Evolutionary conservation across 306 rosid species (phyloP).

Genomic region (Quercus engelmannii): DNA sequence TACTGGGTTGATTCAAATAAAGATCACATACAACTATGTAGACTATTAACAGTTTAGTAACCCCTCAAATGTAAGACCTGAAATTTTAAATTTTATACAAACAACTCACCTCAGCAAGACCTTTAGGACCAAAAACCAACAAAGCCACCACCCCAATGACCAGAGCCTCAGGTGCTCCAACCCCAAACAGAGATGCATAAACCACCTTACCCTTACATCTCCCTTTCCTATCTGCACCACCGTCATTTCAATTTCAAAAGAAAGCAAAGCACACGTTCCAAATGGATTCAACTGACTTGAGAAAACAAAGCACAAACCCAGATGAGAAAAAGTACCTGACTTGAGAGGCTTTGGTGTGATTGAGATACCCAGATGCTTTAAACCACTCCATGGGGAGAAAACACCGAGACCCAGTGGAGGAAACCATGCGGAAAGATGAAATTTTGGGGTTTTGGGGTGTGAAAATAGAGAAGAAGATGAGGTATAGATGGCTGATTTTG

Average conservation of each 20-base stretch:
- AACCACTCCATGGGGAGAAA: slow-evolving; percentile 81
- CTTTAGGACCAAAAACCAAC: slow-evolving; percentile 97
- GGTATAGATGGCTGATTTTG: slow-evolving; percentile 28
- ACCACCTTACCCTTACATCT: slow-evolving; percentile 60
- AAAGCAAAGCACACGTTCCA: background rate
- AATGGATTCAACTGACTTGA: background rate
- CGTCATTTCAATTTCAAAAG: background rate
- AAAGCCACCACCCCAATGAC: slow-evolving; percentile 99
- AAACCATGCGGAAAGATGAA: slow-evolving; percentile 32
- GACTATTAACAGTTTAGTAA: background rate
- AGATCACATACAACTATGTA: background rate
- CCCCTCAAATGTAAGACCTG: background rate
- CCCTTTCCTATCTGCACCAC: slow-evolving; percentile 54
- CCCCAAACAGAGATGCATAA: slow-evolving; percentile 95
- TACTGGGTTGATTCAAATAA: too few species aligned
- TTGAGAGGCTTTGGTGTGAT: slow-evolving; percentile 30
- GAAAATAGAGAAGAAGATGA: slow-evolving; percentile 24
- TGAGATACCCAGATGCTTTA: slow-evolving; percentile 75
- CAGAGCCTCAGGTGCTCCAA: slow-evolving; percentile 99
- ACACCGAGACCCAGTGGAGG: slow-evolving; percentile 47
- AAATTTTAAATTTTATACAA: background rate
- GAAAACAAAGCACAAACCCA: background rate
- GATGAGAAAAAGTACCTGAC: slow-evolving; percentile 31
- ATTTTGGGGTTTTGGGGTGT: slow-evolving; percentile 28
- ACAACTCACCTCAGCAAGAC: slow-evolving; percentile 95